These are phyloP conservation scores for Teratosphaeria gauchensis DNA, from an alignment of 2,329 filamentous ascomycete genomes.

Conservation along the genomic window DNA sequence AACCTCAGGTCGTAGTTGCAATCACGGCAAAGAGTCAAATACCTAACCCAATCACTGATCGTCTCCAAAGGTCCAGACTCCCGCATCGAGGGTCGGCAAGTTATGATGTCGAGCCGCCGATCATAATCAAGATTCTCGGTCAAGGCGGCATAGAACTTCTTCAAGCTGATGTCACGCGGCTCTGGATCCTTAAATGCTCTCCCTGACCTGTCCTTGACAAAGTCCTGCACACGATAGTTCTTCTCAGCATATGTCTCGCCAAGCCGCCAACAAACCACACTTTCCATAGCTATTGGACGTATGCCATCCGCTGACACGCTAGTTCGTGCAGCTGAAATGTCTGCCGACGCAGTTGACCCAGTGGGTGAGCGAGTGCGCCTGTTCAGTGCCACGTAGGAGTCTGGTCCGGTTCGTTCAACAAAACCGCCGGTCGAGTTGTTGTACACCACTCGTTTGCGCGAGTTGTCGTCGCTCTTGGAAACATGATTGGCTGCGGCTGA, in stretches of 20 bases:
- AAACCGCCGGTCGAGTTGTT: neutral
- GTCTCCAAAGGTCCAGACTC: neutral
- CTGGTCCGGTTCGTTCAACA: neutral
- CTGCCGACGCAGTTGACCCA: neutral
- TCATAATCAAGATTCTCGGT: neutral
- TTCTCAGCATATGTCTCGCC: neutral
- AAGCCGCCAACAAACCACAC: neutral
- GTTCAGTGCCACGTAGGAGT: neutral
- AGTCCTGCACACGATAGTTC: neutral
- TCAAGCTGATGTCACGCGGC: neutral
- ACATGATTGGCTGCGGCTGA: neutral
- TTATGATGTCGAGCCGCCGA: neutral
- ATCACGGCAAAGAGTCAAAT: neutral
- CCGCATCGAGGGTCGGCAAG: neutral
- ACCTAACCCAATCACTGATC: neutral
- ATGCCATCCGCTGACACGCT: neutral
- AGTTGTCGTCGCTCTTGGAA: neutral
- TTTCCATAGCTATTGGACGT: neutral
- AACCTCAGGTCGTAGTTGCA: neutral
- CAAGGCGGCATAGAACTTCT: neutral
- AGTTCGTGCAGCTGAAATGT: too few species aligned
- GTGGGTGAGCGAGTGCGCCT: neutral
- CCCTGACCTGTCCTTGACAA: neutral
- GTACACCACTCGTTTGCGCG: neutral
- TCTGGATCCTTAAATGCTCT: neutral